Evolutionary conservation across 352 stramenopile species (phyloP).

Genomic region (Thalassiosira hispida): DNA sequence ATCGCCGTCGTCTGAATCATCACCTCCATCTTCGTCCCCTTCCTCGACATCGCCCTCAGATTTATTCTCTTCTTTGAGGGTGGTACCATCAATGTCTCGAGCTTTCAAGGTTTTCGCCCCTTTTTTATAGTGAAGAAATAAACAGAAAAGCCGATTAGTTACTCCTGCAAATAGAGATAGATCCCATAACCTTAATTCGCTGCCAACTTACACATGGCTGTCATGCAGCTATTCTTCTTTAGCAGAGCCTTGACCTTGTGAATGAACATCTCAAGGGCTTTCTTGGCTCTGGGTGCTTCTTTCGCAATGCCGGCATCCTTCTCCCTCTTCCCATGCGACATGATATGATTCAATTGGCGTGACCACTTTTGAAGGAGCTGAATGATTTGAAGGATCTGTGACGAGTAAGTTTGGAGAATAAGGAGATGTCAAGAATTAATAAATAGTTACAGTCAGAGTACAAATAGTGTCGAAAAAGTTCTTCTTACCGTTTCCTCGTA

Average conservation of each 20-base stretch:
- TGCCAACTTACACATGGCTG: constrained; percentile 54
- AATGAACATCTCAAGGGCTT: constrained; percentile 61
- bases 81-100: constrained; percentile 56
- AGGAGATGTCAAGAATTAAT: too few species aligned
- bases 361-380: constrained; percentile 42
- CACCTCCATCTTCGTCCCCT: constrained; percentile 28
- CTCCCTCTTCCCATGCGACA: constrained; percentile 59
- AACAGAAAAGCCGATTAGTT: neutral
- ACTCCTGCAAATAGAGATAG: too few species aligned
- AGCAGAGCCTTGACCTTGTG: constrained; percentile 64
- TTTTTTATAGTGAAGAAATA: constrained; percentile 5
- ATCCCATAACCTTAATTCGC: too few species aligned
- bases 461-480: too few species aligned
- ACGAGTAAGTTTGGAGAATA: too few species aligned
- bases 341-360: constrained; percentile 54
- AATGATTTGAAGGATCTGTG: constrained; percentile 56
- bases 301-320: constrained; percentile 58
- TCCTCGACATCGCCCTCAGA: constrained; percentile 32
- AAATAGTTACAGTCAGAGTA: too few species aligned
- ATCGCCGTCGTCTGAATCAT: constrained; percentile 1
- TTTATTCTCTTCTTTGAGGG: constrained; percentile 27
- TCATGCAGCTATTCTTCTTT: constrained; percentile 61
- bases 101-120: constrained; percentile 54
- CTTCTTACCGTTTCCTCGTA: constrained; percentile 37
- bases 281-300: constrained; percentile 62